Evolutionary conservation across 345 rosid species (phyloP).

Genomic region (Dipteronia dyeriana): DNA sequence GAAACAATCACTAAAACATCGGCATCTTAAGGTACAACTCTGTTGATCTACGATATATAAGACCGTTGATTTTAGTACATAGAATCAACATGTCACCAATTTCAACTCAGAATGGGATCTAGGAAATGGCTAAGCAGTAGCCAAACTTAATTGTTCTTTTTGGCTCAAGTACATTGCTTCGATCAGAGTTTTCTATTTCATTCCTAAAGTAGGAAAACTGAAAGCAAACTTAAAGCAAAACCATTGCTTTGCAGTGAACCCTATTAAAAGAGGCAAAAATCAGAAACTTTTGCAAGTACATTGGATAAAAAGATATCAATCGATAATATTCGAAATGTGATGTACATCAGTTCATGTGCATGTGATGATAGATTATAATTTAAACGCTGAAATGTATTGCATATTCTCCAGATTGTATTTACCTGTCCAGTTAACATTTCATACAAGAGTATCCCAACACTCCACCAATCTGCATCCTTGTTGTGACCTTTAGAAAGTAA

Average conservation of each 20-base stretch:
- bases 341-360: not conserved
- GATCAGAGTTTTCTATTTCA: not conserved
- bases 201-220: not conserved
- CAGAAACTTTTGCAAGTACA: not conserved
- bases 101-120: not conserved
- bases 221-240: not conserved
- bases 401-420: conserved; percentile 3
- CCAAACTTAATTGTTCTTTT: not conserved
- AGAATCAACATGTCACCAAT: not conserved
- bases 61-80: not conserved
- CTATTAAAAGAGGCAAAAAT: not conserved
- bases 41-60: conserved; percentile 7
- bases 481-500: conserved; percentile 66
- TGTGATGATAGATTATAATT: not conserved
- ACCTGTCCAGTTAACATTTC: conserved; percentile 82
- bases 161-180: not conserved
- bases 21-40: not conserved
- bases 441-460: conserved; percentile 60
- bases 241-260: not conserved
- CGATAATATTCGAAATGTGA: not conserved
- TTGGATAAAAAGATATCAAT: not conserved
- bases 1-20: not conserved
- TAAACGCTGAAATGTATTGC: not conserved
- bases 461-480: conserved; percentile 85
- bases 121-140: not conserved